Evolutionary conservation across 306 rosid species (phyloP), one percentile per base, ranked within the genome.

Genomic region (Cucurbita pepo): DNA sequence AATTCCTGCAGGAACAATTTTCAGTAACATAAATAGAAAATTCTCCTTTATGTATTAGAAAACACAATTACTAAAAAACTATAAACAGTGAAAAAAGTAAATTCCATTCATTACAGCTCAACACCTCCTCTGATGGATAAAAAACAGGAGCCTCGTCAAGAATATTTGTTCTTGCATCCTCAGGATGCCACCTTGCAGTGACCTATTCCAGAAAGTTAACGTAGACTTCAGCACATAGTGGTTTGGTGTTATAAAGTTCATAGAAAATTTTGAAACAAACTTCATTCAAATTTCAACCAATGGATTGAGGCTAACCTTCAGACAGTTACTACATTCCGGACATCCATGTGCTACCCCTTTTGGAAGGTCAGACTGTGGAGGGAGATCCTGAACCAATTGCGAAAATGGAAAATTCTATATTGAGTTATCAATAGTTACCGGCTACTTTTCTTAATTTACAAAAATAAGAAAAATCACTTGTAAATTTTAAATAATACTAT

Each of bases 61-160:
- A 66, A 47, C 67, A 25, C 56, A 44, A 14, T 11, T 56, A 11
- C 77, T 44, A 57, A 64, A 81, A 47, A 47, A 47, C 0, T 1
- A 74, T 65, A 73, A 41, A 34, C 73, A 79, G 63, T 60, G 10
- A 69, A 66, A 77, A 25, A 58, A 40, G 36, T 51, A 60, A 62
- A 40, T 45, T 50, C 22, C 30, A 75, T 37, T 22, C 73, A 76
- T 57, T 62, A 60, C 9, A 57, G 69, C 78, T 71, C 72, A 56
- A 78, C 76, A 93, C 97, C 97, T 86, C 95, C 77, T 86, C 89
- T 75, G 96, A 86, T 66, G 99, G 99, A 78, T 61, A 64, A 84
- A 90, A 94, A 76, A 78, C 64, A 43, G 87, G 88, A 80, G 85
- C 92, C 63, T 89, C 91, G 80, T 86, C 83, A 45, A 86, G 80